Conservation (phyloP, 2,329 filamentous ascomycete genomes). For the Parastagonospora avenae region DNA sequence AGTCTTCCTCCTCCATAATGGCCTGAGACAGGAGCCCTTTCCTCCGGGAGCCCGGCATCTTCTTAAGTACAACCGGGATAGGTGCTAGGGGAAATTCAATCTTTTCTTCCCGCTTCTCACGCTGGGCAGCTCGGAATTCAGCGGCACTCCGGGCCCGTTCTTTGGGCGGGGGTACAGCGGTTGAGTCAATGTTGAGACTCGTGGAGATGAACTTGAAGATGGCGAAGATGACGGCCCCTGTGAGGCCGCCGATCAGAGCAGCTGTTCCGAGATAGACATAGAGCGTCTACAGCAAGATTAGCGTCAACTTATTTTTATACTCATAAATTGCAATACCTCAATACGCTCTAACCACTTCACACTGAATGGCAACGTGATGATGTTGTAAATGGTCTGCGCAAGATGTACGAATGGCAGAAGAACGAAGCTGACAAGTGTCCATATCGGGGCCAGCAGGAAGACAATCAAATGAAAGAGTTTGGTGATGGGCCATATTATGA, state of each 20-base stretch:
- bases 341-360: conserved; percentile 55
- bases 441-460: conserved; percentile 54
- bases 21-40: conserved; percentile 66
- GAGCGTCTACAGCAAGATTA: conserved; percentile 44
- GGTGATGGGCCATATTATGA: conserved; percentile 47
- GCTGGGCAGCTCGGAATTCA: conserved; percentile 35
- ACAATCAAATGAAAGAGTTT: conserved; percentile 46
- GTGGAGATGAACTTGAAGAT: conserved; percentile 62
- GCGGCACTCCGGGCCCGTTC: conserved; percentile 30
- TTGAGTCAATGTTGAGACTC: conserved; percentile 50
- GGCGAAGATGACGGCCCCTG: conserved; percentile 65
- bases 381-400: conserved; percentile 47
- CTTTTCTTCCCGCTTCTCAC: conserved; percentile 27
- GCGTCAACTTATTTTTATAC: too few species aligned
- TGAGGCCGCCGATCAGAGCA: conserved; percentile 66
- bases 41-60: conserved; percentile 31
- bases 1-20: conserved; percentile 74
- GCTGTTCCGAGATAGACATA: conserved; percentile 69
- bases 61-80: conserved; percentile 33
- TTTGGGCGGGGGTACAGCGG: conserved; percentile 9
- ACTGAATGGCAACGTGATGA: conserved; percentile 56
- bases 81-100: conserved; percentile 21
- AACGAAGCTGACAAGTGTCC: conserved; percentile 53
- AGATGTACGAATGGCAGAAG: conserved; percentile 59
- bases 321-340: conserved; percentile 54